Evolutionary conservation across 2,329 filamentous ascomycete species (phyloP).

Genomic region (Ophiobolus disseminans): DNA sequence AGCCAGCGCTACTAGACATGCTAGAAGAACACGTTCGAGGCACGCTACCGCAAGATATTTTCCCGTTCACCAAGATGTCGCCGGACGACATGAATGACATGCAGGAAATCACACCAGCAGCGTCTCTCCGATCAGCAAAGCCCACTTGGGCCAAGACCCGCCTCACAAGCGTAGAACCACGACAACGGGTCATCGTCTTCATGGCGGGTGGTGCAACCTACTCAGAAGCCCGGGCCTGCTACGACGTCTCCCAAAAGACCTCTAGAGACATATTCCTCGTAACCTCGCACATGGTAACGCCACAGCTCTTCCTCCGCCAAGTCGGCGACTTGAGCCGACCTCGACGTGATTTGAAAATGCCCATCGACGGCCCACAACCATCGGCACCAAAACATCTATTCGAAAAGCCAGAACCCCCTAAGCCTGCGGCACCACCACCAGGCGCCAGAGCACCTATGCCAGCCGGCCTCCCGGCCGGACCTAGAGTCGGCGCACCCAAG

Average conservation of each 20-base stretch:
- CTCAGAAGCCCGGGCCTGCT: slow-evolving; percentile 86
- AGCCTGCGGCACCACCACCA: slow-evolving; percentile 61
- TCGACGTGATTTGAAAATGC: slow-evolving; percentile 78
- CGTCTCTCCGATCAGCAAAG: slow-evolving; percentile 87
- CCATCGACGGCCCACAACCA: slow-evolving; percentile 79
- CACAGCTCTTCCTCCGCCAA: slow-evolving; percentile 81
- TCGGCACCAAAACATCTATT: slow-evolving; percentile 86
- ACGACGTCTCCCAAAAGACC: slow-evolving; percentile 77
- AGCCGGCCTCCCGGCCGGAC: slow-evolving; percentile 39
- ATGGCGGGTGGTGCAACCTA: slow-evolving; percentile 96
- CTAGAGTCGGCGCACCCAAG: slow-evolving; percentile 32
- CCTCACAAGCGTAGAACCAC: slow-evolving; percentile 76
- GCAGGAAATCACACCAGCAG: slow-evolving; percentile 59
- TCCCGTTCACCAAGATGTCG: slow-evolving; percentile 61
- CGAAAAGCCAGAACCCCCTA: slow-evolving; percentile 69
- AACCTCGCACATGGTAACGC: slow-evolving; percentile 92
- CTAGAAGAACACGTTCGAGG: slow-evolving; percentile 70
- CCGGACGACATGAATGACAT: slow-evolving; percentile 65
- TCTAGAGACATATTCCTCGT: slow-evolving; percentile 85
- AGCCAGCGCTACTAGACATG: slow-evolving; percentile 81
- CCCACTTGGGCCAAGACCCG: slow-evolving; percentile 93
- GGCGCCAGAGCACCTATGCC: slow-evolving; percentile 48
- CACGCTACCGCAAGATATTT: slow-evolving; percentile 52
- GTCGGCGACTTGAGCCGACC: slow-evolving; percentile 79
- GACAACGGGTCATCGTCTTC: slow-evolving; percentile 90